Base-by-base conservation (phyloP, 2,329 filamentous ascomycete genomes). In the Penicillium griseofulvum region DNA sequence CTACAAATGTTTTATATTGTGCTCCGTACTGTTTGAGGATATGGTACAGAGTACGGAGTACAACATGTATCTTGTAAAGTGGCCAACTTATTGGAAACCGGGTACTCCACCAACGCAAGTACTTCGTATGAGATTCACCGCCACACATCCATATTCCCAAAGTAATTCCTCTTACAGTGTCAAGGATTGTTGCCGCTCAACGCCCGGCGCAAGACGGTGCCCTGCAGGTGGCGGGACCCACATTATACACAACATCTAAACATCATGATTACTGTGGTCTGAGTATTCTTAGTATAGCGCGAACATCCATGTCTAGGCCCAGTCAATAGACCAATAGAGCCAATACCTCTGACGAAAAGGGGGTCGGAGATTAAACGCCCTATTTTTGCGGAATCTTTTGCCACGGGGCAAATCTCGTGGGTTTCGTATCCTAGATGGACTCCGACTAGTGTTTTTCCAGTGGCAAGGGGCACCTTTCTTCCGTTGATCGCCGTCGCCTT, bases 201-300 rank as follows among this genome's bases (percentile, higher is more conserved):
- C 43, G 50, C 50, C 50, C 28, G 17, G 48, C 28, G 48, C 28
- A 17, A 37, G 39, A 50, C n/a, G 44, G 31, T 54, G 49, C 41
- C 49, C 54, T 58, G 52, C 59, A 61, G 44, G 57, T 60, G 57
- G 61, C 58, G 56, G 60, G 61, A 56, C 57, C 62, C 61, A 63
- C 62, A 56, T 47, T 56, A 55, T 57, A 62, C 62, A 58, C 60
- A 58, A 58, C 54, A 53, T 48, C 55, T 57, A 51, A 51, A 62
- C 59, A 64, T 64, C 62, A 64, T 63, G 38, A 54, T 37, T 49
- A 42, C 29, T 22, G 11, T 31, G 41, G 11, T 17, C n/a, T n/a
- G n/a, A n/a, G n/a, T n/a, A n/a, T n/a, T n/a, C 26, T 29, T 14
- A 17, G 14, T 16, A 29, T 28, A n/a, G 31, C 31, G 14, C 22